Evolutionary conservation across 2,329 filamentous ascomycete genomes (phyloP).

Genomic region (Microthyrium microscopicum): DNA sequence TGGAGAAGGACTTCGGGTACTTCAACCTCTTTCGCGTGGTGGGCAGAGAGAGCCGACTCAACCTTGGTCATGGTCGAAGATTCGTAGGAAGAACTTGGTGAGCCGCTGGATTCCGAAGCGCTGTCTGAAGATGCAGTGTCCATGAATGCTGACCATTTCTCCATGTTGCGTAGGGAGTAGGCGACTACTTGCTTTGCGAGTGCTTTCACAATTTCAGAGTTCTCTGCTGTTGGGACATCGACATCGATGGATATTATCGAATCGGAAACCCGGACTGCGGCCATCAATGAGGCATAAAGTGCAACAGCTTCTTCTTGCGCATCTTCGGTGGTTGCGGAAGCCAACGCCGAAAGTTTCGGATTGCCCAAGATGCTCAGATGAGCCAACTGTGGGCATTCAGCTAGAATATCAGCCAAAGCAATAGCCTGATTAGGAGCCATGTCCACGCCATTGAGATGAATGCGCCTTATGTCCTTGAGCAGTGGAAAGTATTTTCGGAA

Average conservation of each 20-base stretch:
- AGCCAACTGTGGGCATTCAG: conserved; percentile 64
- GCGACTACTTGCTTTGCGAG: conserved; percentile 89
- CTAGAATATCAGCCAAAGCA: conserved; percentile 74
- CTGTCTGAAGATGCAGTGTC: too few relatives aligned
- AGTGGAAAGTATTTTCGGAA: conserved; percentile 75
- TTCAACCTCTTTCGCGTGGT: conserved; percentile 35
- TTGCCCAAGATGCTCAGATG: conserved; percentile 84
- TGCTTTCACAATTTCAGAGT: conserved; percentile 82
- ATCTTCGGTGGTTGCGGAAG: conserved; percentile 59
- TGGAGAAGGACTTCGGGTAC: conserved; percentile 75
- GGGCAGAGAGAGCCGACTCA: too few relatives aligned
- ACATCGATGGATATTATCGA: conserved; percentile 83
- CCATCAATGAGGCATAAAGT: conserved; percentile 78
- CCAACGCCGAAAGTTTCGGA: conserved; percentile 49
- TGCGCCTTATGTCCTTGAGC: conserved; percentile 58
- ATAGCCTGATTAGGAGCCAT: conserved; percentile 81
- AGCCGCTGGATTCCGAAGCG: conserved; percentile 14
- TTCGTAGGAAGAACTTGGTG: background rate
- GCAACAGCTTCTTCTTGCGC: conserved; percentile 87
- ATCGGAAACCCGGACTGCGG: conserved; percentile 67
- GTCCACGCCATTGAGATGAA: conserved; percentile 73
- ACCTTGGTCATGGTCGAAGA: conserved; percentile 25
- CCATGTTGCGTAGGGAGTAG: conserved; percentile 84
- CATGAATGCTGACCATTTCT: conserved; percentile 54
- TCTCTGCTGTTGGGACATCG: conserved; percentile 64